Evolutionary conservation across 148 eudicot genomes (phyloP), one percentile per base, ranked within the genome.

Genomic region (Persicaria tinctoria): DNA sequence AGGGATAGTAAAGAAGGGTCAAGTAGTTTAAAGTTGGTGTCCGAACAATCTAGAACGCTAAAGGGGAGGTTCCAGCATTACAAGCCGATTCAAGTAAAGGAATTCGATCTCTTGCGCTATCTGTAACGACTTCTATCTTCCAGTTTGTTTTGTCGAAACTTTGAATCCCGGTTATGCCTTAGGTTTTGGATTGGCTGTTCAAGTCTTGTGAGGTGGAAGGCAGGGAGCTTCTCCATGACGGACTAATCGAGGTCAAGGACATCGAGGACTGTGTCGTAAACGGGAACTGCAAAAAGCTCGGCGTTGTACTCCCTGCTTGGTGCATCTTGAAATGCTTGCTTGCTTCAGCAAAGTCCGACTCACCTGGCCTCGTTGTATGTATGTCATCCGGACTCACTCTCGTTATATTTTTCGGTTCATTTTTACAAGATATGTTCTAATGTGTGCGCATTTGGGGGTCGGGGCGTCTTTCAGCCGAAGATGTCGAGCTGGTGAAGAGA

Each of bases 171-270:
- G 46, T 16, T 12, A 14, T 72, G 49, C 53, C 20, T 23, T 57
- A 89, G 97, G 81, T 93, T 46, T 85, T 94, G 85, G 94, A 89
- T 80, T 91, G 98, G 98, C 84, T 93, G 79, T 93, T 93, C 72
- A 89, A 91, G 72, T 87, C 97, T 12, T 91, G 98, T 12, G 97
- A 93, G 75, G 89, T 81, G 72, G 87, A 89, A 55, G 97, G 98
- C 47, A 86, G 86, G 76, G 78, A 76, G 41, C 87, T 93, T 51
- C 84, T 89, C 46, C 90, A 74, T 32, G 98, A 91, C 51, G 90
- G 92, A 71, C 73, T 93, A 55, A 84, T 93, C 46, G 84, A 89
- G 76, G 91, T 84, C 47, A 82, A 81, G 80, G 98, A 93, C 81
- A 84, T 93, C 11, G 91, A 84, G 55, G 88, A 87, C 38, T 86